Percentiles rank a stretch among this genome's conserved stretches.
These are phyloP conservation scores for Fusarium solani-melongenae DNA, from an alignment of 2,329 filamentous ascomycete species.

Conservation along the genomic window DNA sequence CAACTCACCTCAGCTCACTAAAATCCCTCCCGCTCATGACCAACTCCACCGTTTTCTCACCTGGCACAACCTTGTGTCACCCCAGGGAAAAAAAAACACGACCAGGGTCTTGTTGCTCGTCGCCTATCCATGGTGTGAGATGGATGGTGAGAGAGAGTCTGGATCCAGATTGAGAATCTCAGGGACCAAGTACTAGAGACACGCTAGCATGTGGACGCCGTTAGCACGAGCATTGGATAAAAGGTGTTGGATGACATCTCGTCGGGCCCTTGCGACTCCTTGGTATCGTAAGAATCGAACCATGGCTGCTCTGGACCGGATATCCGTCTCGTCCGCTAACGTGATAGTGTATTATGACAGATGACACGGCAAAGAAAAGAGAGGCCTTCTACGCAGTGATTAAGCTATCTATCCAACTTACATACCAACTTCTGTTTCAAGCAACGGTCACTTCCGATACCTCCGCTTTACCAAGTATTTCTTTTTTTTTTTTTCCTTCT, in stretches of 20 bases:
- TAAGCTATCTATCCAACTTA: not conserved
- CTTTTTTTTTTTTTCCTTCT: not conserved
- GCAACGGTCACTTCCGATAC: not conserved
- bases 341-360: conserved; percentile 45
- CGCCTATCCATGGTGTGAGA: not conserved
- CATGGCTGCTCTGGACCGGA: conserved; percentile 1
- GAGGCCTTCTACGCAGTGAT: not conserved
- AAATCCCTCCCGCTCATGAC: not conserved
- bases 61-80: conserved; percentile 15
- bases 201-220: not conserved
- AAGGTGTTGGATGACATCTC: not conserved
- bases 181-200: conserved; percentile 18
- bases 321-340: conserved; percentile 35
- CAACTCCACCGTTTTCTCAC: not conserved
- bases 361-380: conserved; percentile 33
- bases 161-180: not conserved
- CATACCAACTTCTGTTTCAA: conserved; percentile 1
- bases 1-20: conserved; percentile 19
- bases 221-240: not conserved
- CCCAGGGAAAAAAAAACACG: not conserved
- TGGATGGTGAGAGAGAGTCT: not conserved
- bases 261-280: not conserved
- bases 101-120: not conserved
- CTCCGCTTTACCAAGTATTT: not conserved
- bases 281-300: not conserved